Evolutionary conservation across 2,329 filamentous ascomycete genomes (phyloP), one percentile per base, ranked within the genome.

Genomic region (Neocatenulostroma microsporum): DNA sequence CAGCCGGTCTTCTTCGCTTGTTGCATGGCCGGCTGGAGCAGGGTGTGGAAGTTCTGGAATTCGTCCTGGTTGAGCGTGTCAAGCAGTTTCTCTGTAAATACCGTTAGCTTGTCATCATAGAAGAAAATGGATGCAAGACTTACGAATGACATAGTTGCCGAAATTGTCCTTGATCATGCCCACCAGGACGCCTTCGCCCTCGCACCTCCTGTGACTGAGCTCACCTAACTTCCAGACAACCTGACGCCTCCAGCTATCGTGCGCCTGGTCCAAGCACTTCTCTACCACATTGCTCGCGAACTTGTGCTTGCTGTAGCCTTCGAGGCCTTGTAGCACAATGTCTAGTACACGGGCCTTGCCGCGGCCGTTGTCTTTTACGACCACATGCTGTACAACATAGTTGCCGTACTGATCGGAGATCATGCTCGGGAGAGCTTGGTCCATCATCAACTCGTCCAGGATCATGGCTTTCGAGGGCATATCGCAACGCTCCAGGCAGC

Each of bases 271-370:
- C 42, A 96, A 81, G 56, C 87, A 94, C 62, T 86, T 89, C 62
- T 98, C 91, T 1, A 98, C 89, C 3, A 98, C 89, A 51, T 98
- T 96, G 54, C 88, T 95, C 1, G 91, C 89, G 54, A 85, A 93
- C 59, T 98, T 98, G 67, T 96, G 86, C 67, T 87, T 94, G 18
- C 87, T 94, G 50, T 86, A 80, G 1, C 67, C 65, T 25, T 94
- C 62, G 2, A 94, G 67, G 39, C 86, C 76, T 10, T 70, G 69
- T 46, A 80, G 79, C 46, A 96, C 81, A 30, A 86, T 68, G 18
- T 72, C 64, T 38, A 94, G 82, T 52, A 95, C 81, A 50, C 71
- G 76, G 11, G 72, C 70, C 14, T 80, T 76, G 53, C 95, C 86
- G 38, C 81, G 76, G 3, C 74, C 70, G 34, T 79, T 73, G 17